Conservation (phyloP, 257 asterid genomes). For the Cinchona pubescens region DNA sequence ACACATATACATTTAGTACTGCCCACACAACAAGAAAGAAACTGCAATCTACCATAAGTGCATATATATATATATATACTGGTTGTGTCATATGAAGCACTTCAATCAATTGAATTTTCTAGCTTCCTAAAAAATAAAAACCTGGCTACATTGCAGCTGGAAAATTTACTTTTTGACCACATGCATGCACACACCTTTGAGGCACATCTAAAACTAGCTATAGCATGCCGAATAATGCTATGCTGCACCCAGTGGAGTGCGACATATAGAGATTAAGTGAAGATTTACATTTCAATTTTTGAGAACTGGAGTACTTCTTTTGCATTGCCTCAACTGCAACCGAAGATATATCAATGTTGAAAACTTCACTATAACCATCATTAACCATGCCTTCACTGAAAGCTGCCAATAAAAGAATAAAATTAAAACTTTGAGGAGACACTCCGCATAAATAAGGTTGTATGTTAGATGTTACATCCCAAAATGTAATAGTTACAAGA, state of each 20-base stretch:
- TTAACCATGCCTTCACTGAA: conserved; percentile 67
- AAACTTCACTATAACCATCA: conserved; percentile 59
- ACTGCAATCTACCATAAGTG: no score
- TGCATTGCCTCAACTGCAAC: conserved; percentile 75
- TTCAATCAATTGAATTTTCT: no score
- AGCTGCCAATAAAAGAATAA: conserved; percentile 36
- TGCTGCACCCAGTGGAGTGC: not conserved
- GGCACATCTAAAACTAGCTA: no score
- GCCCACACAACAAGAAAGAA: no score
- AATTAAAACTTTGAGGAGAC: not conserved
- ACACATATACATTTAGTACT: no score
- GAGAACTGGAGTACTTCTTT: conserved; percentile 45
- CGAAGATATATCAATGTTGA: conserved; percentile 63
- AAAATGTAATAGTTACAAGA: not conserved
- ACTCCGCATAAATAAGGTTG: not conserved
- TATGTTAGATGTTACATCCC: not conserved
- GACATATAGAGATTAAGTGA: not conserved
- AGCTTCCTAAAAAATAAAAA: no score
- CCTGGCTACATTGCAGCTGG: no score
- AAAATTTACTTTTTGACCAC: no score
- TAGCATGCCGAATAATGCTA: no score
- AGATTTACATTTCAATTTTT: conserved; percentile 60
- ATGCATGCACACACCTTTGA: no score
- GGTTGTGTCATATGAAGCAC: not conserved
- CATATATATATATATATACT: no score